Conservation (phyloP, 805 yeast genomes). For the Candida verbasci region DNA sequence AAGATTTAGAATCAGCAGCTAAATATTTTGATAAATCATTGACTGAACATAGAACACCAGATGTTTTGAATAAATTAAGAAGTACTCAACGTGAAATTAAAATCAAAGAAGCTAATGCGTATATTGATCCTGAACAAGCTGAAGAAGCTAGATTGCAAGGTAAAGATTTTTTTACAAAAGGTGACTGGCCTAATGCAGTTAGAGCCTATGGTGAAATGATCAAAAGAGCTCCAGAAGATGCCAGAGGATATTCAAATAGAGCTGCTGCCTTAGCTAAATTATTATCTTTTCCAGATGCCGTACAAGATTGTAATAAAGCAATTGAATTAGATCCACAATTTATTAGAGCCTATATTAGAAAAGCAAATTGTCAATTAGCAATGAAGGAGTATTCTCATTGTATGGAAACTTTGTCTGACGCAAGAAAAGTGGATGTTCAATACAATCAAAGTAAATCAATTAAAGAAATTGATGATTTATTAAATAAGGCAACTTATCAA, state of each 20-base stretch:
- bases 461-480: slow-evolving; percentile 78
- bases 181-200: slow-evolving; percentile 96
- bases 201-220: slow-evolving; percentile 93
- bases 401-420: slow-evolving; percentile 74
- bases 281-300: slow-evolving; percentile 96
- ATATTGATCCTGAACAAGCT: slow-evolving; percentile 86
- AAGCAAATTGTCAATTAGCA: slow-evolving; percentile 90
- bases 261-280: slow-evolving; percentile 95
- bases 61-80: slow-evolving; percentile 82
- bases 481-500: slow-evolving; percentile 68
- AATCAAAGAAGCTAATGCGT: slow-evolving; percentile 68
- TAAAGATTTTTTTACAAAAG: slow-evolving; percentile 80
- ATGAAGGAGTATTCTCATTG: slow-evolving; percentile 82
- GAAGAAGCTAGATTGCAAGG: slow-evolving; percentile 94
- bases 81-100: slow-evolving; percentile 82
- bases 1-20: slow-evolving; percentile 68
- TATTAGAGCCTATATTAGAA: slow-evolving; percentile 92
- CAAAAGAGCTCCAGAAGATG: slow-evolving; percentile 95
- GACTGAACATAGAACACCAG: slow-evolving; percentile 97
- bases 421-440: slow-evolving; percentile 70
- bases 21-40: slow-evolving; percentile 82
- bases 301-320: slow-evolving; percentile 87
- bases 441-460: slow-evolving; percentile 56
- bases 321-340: slow-evolving; percentile 83
- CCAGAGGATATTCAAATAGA: slow-evolving; percentile 95